These are phyloP conservation scores for Wickerhamomyces ciferrii DNA, from an alignment of 805 yeast genomes.

Conservation along the genomic window DNA sequence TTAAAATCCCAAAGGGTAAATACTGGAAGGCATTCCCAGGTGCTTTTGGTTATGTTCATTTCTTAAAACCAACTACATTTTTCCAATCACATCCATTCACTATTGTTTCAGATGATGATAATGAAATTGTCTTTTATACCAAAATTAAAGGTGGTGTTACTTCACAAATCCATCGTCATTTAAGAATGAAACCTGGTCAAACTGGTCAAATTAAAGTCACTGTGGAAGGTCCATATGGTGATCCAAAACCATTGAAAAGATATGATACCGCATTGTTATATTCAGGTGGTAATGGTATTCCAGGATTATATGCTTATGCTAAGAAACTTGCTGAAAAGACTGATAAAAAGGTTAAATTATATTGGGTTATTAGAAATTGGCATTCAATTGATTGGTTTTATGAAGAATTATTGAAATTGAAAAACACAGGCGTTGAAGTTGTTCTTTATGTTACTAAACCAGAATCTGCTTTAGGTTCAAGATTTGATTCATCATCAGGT, in stretches of 20 bases:
- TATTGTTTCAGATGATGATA: conserved; percentile 34
- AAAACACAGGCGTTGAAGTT: neutral
- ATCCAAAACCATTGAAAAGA: conserved; percentile 26
- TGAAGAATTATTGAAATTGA: conserved; percentile 32
- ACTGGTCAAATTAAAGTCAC: conserved; percentile 27
- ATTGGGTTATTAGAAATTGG: conserved; percentile 61
- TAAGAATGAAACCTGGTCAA: conserved; percentile 21
- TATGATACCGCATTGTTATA: conserved; percentile 35
- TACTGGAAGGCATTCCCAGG: conserved; percentile 54
- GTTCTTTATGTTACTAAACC: conserved; percentile 2
- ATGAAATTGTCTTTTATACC: conserved; percentile 37
- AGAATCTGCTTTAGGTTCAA: neutral
- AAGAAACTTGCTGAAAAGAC: conserved; percentile 13
- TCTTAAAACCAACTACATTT: conserved; percentile 43
- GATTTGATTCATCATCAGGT: neutral
- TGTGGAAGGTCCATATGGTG: conserved; percentile 65
- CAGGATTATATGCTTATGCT: conserved; percentile 39
- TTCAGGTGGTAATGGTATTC: conserved; percentile 51
- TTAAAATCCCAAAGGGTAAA: conserved; percentile 35
- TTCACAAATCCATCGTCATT: conserved; percentile 21
- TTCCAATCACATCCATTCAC: conserved; percentile 80
- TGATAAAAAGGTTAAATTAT: conserved; percentile 33
- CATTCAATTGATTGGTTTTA: conserved; percentile 42
- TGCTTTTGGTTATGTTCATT: conserved; percentile 52
- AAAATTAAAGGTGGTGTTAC: conserved; percentile 52